Percentiles rank a stretch among this genome's conserved stretches.
Conservation (phyloP, 2,329 filamentous ascomycete species). For the Curvularia sp. region DNA sequence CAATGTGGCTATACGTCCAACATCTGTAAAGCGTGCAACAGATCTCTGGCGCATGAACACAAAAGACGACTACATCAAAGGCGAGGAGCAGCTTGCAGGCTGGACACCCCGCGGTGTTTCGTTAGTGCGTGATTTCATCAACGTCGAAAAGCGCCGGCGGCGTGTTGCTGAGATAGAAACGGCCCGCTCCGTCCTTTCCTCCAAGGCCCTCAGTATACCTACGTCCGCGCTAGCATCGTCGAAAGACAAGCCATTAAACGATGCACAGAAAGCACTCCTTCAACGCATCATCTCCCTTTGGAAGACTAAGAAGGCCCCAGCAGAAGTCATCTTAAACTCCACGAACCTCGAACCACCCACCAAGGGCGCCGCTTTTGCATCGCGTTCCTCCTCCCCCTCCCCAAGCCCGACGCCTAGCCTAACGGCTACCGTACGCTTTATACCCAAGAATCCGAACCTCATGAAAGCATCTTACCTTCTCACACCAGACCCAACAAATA, state of each 20-base stretch:
- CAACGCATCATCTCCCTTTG: constrained; percentile 69
- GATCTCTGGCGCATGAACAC: constrained; percentile 98
- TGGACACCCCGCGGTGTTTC: constrained; percentile 93
- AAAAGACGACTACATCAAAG: constrained; percentile 93
- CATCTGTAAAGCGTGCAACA: constrained; percentile 87
- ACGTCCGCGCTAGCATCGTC: constrained; percentile 23
- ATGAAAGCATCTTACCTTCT: constrained; percentile 89
- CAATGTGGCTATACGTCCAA: constrained; percentile 82
- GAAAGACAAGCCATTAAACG: constrained; percentile 28
- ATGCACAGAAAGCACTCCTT: constrained; percentile 52
- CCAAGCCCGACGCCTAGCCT: constrained; percentile 64
- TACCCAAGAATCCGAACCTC: constrained; percentile 74
- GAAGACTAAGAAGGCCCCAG: constrained; percentile 56
- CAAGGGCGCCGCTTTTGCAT: constrained; percentile 61
- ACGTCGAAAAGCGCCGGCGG: constrained; percentile 73
- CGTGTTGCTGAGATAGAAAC: constrained; percentile 82
- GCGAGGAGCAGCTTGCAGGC: constrained; percentile 81
- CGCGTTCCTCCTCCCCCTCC: constrained; percentile 48
- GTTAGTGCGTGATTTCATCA: constrained; percentile 85
- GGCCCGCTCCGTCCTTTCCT: constrained; percentile 70
- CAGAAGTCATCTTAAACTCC: constrained; percentile 56
- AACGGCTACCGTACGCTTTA: constrained; percentile 75
- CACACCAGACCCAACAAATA: constrained; percentile 80
- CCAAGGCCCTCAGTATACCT: constrained; percentile 50
- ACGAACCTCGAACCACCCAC: constrained; percentile 70